Conservation (phyloP, 495 filamentous ascomycete genomes). For the Aspergillus conjunctus region DNA sequence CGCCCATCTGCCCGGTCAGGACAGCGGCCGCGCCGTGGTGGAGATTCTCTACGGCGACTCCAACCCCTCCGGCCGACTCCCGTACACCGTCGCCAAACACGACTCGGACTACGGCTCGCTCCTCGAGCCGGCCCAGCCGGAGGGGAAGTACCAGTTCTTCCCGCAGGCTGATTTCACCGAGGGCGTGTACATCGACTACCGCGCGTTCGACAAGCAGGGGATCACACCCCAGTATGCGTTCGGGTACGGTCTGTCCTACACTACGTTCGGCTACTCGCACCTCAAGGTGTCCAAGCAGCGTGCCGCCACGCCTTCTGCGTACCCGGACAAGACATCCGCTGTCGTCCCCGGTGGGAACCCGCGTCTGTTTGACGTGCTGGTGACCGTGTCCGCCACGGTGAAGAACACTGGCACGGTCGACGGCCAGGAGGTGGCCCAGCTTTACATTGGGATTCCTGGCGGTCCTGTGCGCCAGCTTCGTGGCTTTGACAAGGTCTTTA, state of each 20-base stretch:
- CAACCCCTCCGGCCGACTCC: conserved; percentile 73
- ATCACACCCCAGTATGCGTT: conserved; percentile 65
- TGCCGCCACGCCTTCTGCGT: conserved; percentile 5
- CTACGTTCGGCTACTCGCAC: conserved; percentile 58
- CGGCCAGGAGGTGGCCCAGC: conserved; percentile 61
- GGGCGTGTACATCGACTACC: conserved; percentile 67
- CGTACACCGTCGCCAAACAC: conserved; percentile 76
- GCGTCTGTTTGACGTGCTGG: conserved; percentile 60
- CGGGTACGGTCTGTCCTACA: conserved; percentile 69
- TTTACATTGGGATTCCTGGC: conserved; percentile 50
- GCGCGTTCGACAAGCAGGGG: conserved; percentile 60
- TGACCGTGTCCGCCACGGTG: conserved; percentile 50
- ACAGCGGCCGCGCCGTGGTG: conserved; percentile 73
- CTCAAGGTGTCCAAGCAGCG: conserved; percentile 15
- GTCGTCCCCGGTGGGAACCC: conserved; percentile 55
- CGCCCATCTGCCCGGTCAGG: conserved; percentile 80
- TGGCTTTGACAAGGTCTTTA: conserved; percentile 63
- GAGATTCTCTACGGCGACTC: conserved; percentile 73
- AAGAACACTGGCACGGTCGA: conserved; percentile 54
- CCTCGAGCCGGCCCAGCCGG: conserved; percentile 53
- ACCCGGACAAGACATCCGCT: conserved; percentile 3
- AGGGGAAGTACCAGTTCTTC: conserved; percentile 53
- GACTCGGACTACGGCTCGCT: conserved; percentile 67
- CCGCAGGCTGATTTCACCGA: conserved; percentile 69
- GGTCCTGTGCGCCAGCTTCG: conserved; percentile 61